Conservation (phyloP, 2,329 filamentous ascomycete genomes). For the Didymellaceae sp. region DNA sequence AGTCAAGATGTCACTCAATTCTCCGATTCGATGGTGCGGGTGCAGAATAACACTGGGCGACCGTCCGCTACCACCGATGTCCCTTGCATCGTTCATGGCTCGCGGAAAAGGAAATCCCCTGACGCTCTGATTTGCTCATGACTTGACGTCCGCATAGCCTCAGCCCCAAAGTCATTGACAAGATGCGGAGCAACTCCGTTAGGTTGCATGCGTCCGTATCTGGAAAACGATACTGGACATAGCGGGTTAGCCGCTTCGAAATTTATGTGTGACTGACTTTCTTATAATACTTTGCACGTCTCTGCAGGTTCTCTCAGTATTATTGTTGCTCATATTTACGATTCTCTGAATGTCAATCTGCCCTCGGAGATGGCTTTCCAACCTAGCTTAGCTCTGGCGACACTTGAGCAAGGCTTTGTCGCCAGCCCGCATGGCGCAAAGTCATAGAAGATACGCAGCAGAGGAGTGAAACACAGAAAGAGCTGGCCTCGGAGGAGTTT, state of each 20-base stretch:
- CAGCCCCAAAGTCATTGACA: not conserved
- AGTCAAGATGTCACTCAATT: not conserved
- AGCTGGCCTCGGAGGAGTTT: too few species aligned
- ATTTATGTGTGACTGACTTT: not conserved
- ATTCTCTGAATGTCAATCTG: too few species aligned
- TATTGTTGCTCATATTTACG: not conserved
- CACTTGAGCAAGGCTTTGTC: too few species aligned
- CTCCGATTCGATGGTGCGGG: slow-evolving; percentile 2
- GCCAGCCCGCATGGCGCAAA: too few species aligned
- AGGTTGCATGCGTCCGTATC: slow-evolving; percentile 1
- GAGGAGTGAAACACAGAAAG: too few species aligned
- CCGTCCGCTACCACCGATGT: not conserved
- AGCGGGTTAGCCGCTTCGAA: slow-evolving; percentile 3
- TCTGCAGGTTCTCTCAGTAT: not conserved
- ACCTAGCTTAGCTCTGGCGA: too few species aligned
- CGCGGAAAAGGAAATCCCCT: not conserved
- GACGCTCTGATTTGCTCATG: slow-evolving; percentile 12
- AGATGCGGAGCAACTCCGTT: slow-evolving; percentile 16
- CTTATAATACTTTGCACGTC: not conserved
- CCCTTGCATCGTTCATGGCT: slow-evolving; percentile 5
- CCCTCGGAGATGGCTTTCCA: too few species aligned
- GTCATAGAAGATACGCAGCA: too few species aligned
- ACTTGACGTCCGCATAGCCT: slow-evolving; percentile 5
- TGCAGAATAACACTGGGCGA: not conserved
- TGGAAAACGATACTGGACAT: slow-evolving; percentile 9